Percentiles rank a stretch among this genome's conserved stretches.
These are phyloP conservation scores for Lentinula boryana DNA, from an alignment of 768 basidiomycete species.

Conservation along the genomic window DNA sequence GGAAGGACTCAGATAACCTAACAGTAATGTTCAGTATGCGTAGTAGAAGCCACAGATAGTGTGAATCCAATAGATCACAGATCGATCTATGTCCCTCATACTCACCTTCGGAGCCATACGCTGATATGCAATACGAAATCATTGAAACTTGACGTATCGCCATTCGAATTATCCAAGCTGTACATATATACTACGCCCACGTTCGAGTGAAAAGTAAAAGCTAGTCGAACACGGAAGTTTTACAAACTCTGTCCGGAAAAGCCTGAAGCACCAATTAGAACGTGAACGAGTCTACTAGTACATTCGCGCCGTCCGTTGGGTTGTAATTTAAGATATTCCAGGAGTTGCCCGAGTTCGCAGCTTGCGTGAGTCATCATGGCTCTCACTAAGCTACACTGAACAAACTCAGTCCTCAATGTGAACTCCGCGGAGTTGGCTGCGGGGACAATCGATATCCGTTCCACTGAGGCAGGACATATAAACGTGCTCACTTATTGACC, in stretches of 20 bases:
- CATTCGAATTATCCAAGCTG: constrained; percentile 35
- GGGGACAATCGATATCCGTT: too few species aligned
- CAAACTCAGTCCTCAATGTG: too few species aligned
- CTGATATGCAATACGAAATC: constrained; percentile 36
- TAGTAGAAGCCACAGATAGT: neutral
- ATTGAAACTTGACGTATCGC: constrained; percentile 31
- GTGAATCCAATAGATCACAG: constrained; percentile 19
- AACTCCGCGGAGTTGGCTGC: too few species aligned
- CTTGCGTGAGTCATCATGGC: too few species aligned
- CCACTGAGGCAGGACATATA: too few species aligned
- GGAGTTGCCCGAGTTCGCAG: constrained; percentile 10
- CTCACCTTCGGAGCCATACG: constrained; percentile 31
- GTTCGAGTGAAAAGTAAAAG: neutral
- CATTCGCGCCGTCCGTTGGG: constrained; percentile 21
- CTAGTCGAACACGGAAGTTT: neutral
- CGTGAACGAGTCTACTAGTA: constrained; percentile 23
- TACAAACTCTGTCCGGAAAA: constrained; percentile 16
- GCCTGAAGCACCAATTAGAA: constrained; percentile 26
- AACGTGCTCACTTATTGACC: too few species aligned
- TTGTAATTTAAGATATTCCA: constrained; percentile 20
- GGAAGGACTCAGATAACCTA: constrained; percentile 25
- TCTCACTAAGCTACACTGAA: too few species aligned
- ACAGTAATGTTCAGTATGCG: neutral
- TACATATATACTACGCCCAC: constrained; percentile 33
- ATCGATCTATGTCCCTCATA: constrained; percentile 40